These are phyloP conservation scores for Mycoemilia scoparia DNA, from an alignment of 192 early-diverging fungal species.

Conservation along the genomic window DNA sequence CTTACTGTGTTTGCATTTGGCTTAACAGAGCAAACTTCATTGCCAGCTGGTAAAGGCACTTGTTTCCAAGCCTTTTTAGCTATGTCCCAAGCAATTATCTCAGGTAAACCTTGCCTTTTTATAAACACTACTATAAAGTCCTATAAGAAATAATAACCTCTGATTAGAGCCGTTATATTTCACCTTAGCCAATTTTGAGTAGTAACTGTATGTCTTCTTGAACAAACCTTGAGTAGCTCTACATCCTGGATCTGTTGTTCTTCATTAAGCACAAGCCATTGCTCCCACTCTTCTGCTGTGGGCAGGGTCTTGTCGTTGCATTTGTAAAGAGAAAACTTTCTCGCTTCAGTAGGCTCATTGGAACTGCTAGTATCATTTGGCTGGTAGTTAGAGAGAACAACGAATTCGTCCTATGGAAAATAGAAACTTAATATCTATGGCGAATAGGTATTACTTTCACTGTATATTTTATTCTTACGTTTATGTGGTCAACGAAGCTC, in stretches of 20 bases:
- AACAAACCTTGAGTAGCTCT: constrained; percentile 44
- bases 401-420: constrained; percentile 18
- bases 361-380: background rate
- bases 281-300: constrained; percentile 31
- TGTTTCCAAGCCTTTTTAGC: constrained; percentile 2
- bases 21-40: constrained; percentile 29
- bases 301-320: constrained; percentile 1
- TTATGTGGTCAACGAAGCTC: constrained; percentile 61
- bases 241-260: constrained; percentile 58
- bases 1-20: constrained; percentile 38
- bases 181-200: too few relatives aligned
- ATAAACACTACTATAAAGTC: constrained; percentile 14
- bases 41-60: constrained; percentile 14
- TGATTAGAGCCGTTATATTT: too few relatives aligned
- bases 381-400: constrained; percentile 25
- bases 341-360: too few relatives aligned
- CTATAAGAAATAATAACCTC: too few relatives aligned
- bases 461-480: too few relatives aligned
- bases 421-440: background rate
- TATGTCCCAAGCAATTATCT: constrained; percentile 15
- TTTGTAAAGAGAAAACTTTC: background rate
- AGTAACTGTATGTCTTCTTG: too few relatives aligned
- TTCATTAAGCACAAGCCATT: constrained; percentile 33
- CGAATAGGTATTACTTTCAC: background rate
- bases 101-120: constrained; percentile 18